A percentile compares a stretch with the other conserved stretches of the same genome.
phyloP scores from a whole-genome alignment of 2,329 filamentous ascomycete genomes.

The Pseudogymnoascus sp. region DNA sequence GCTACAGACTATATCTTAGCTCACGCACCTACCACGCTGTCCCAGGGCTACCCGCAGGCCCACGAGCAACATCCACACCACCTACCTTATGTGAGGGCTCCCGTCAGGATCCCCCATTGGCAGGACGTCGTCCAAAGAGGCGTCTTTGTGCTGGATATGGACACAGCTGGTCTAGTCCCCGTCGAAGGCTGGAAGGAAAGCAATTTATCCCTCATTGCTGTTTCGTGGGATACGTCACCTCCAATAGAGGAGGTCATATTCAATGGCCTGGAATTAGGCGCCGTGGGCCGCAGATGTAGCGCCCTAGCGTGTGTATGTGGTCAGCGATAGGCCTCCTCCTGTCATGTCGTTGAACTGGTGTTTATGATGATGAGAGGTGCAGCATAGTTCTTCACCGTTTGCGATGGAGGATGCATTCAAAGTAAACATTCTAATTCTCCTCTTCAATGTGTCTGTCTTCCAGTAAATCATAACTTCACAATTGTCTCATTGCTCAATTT shows the following conservation, averaged over 20 bases:
- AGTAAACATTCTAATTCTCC: background rate
- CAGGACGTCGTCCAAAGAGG: background rate
- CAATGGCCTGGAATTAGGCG: background rate
- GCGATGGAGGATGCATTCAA: background rate
- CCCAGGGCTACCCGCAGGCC: conserved; percentile 1
- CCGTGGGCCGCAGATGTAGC: conserved; percentile 6
- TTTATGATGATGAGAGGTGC: background rate
- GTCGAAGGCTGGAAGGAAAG: background rate
- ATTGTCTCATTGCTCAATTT: background rate
- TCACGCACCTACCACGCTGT: background rate
- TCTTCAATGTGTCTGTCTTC: background rate
- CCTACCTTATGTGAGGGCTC: background rate
- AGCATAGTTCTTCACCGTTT: background rate
- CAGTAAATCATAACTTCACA: background rate
- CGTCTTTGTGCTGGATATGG: background rate
- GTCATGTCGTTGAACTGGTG: background rate
- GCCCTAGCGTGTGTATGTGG: background rate
- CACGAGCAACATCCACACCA: background rate
- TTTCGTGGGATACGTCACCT: background rate
- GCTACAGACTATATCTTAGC: conserved; percentile 2
- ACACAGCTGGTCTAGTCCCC: background rate
- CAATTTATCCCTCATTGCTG: background rate
- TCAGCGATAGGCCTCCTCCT: background rate
- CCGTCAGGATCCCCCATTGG: background rate
- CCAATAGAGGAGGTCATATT: background rate